phyloP scores from a whole-genome alignment of 352 stramenopile species.

The Plasmopara viticola region DNA sequence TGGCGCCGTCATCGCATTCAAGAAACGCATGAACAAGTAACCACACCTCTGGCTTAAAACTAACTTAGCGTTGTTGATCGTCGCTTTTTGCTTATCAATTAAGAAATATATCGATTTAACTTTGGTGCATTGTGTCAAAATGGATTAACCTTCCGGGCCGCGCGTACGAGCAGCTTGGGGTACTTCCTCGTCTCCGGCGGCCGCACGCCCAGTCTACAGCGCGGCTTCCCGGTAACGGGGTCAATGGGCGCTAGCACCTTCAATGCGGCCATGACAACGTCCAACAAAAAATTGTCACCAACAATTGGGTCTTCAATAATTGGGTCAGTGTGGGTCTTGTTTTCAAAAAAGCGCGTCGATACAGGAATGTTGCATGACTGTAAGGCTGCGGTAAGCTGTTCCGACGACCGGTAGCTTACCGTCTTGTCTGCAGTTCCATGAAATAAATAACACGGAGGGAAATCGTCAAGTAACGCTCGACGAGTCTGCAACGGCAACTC shows the following conservation, averaged over 20 bases:
- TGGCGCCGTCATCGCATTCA: conserved; percentile 48
- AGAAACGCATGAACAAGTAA: conserved; percentile 30
- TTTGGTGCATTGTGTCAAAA: conserved; percentile 32
- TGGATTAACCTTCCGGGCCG: conserved; percentile 50
- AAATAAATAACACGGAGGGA: conserved; percentile 53
- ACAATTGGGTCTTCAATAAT: conserved; percentile 86
- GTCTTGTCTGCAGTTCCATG: conserved; percentile 65
- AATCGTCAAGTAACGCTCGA: conserved; percentile 26
- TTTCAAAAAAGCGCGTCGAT: conserved; percentile 60
- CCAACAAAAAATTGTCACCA: conserved; percentile 55
- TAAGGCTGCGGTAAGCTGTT: conserved; percentile 48
- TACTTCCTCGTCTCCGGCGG: conserved; percentile 40
- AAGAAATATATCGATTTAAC: conserved; percentile 26
- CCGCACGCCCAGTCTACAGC: conserved; percentile 29
- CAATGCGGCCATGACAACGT: conserved; percentile 47
- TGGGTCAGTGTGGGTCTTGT: conserved; percentile 88
- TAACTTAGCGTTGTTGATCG: not conserved
- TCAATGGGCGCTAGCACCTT: conserved; percentile 37
- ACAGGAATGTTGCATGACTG: conserved; percentile 37
- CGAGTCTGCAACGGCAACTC: conserved; percentile 26
- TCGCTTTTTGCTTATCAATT: conserved; percentile 10
- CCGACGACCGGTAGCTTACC: conserved; percentile 46
- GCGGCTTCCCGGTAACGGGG: conserved; percentile 20
- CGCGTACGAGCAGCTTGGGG: conserved; percentile 38
- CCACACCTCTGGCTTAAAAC: conserved; percentile 1